Base-by-base conservation (phyloP, 2,329 filamentous ascomycete genomes). In the Cladobotryum protrusum region DNA sequence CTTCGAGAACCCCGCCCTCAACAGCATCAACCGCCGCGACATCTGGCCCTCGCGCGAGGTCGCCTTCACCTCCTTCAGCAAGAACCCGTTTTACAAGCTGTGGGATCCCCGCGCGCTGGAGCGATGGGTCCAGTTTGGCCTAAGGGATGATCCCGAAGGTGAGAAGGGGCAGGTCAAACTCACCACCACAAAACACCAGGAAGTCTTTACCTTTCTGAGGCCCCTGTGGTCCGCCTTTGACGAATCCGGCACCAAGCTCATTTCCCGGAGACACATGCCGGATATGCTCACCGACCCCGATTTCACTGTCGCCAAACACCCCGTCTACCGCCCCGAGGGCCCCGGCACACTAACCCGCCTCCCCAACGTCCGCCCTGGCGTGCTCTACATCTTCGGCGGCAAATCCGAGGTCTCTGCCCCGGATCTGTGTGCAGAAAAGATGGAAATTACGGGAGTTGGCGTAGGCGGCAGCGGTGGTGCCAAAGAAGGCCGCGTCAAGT, bases 61-160 rank as follows among this genome's bases (percentile, higher is more conserved):
- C 2, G 92, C 92, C 17, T 77, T 75, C 47, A 77, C 76, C 12
- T 70, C 80, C 11, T 90, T 96, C 69, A 69, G 71, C 46, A 78
- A 78, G 48, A 86, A 60, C 50, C 55, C 57, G 0, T 95, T 95
- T 71, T 96, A 95, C 69, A 75, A 82, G 55, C 59, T 77, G 11
- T 97, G 92, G 92, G 89, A 97, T 60, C 74, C 79, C 1, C 78
- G 90, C 42, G 90, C 91, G 0, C 74, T 96, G 0, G 81, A 90
- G 11, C 57, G 56, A 3, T 71, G 64, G 62, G 68, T 90, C 41
- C 58, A 79, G 51, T 76, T 87, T 61, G 91, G 90, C 12, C 71
- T 96, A n/a, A 79, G 87, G n/a, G 77, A 85, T 14, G 73, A 84
- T 29, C 24, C 3, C 6, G 6, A 29, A 2, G 24, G 24, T 29